These are phyloP conservation scores for Aureobasidium sp. DNA, from an alignment of 2,329 filamentous ascomycete species.

Conservation along the genomic window DNA sequence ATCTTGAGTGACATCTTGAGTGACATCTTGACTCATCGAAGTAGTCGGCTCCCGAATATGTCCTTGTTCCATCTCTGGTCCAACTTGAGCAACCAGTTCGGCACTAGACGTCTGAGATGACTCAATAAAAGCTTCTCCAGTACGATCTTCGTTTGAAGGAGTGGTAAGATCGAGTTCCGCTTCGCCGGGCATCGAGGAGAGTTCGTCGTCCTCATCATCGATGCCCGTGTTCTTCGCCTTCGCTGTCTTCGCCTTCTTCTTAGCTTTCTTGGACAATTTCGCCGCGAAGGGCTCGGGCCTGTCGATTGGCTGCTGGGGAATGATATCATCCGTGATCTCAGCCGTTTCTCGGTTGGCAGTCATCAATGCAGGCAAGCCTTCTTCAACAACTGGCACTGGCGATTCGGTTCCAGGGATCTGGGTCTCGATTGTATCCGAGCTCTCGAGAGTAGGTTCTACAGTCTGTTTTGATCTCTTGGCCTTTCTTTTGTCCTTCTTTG, in stretches of 20 bases:
- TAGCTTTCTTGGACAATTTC: constrained; percentile 27
- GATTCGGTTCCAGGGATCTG: background rate
- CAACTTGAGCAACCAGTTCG: background rate
- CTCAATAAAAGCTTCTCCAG: background rate
- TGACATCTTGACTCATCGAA: background rate
- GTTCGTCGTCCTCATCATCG: background rate
- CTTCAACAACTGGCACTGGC: background rate
- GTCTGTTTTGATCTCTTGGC: constrained; percentile 19
- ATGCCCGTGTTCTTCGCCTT: background rate
- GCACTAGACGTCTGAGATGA: background rate
- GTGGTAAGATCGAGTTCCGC: background rate
- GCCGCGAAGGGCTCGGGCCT: background rate
- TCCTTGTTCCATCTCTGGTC: background rate
- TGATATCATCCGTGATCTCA: background rate
- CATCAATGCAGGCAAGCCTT: background rate
- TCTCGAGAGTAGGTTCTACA: background rate
- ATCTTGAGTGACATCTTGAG: background rate
- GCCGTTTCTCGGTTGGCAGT: background rate
- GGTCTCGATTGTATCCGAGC: background rate
- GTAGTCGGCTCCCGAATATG: background rate
- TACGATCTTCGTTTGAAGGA: background rate
- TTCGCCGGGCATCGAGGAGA: background rate
- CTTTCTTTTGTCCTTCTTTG: constrained; percentile 40
- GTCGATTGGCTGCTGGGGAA: background rate
- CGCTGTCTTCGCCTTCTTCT: constrained; percentile 17